Base-by-base conservation (phyloP, 257 asterid species). In the Solanum boliviense region DNA sequence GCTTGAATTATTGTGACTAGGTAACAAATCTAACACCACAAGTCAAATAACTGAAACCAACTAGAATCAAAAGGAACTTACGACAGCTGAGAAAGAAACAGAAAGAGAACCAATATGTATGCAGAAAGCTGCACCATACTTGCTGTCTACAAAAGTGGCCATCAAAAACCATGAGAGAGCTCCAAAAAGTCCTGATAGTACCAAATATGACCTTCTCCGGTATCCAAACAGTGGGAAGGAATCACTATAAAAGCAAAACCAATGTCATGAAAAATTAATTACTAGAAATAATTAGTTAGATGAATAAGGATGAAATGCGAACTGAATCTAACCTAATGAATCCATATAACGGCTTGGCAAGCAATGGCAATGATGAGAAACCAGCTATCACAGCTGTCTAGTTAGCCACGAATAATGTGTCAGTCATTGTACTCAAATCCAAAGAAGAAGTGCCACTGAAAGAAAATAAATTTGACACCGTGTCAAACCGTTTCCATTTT, bases 341-440 rank as follows among this genome's bases (percentile, higher is more conserved):
- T 67, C 99, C 99, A 89, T 97, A 96, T 25, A 97, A 92, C 20
- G 99, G 99, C 88, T 97, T 97, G 84, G 94, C 91, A 87, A 97
- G 98, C 99, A 99, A 97, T 27, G 99, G 99, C 85, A 96, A 90
- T 58, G 99, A 70, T 27, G 98, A 93, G 86, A 97, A 91, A 87
- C 99, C 99, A 92, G 95, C 89, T 91, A 97, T 92, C 79, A 97
- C 89, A 87, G 99, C 99, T 94, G 99, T 96, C 99, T 97, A 95
- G 94, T 90, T 90, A 92, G 91, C 79, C 93, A 91, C 25, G 90
- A 48, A 88, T 87, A 87, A 87, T 71, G 41, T 87, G 92, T 93
- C 87, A 96, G 96, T 89, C 88, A 82, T 87, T 86, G 75, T 48
- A 81, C 67, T 88, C 48, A 73, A 75, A 81, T 46, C 41, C 35